These are phyloP conservation scores for Ustilago nuda DNA, from an alignment of 1,284 basidiomycete species.

Conservation along the genomic window DNA sequence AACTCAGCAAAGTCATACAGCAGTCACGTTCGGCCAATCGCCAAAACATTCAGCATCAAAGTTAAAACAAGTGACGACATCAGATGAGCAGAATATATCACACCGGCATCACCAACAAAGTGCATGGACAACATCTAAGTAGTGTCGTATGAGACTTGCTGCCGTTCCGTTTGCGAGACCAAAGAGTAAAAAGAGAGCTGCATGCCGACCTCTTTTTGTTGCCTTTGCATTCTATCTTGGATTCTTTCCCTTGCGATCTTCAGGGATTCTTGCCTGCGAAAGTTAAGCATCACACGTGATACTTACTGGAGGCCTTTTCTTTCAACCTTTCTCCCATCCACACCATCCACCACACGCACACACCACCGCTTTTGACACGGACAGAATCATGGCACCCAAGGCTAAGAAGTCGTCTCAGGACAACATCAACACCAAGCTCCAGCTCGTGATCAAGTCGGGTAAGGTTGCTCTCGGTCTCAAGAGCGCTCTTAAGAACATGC, in stretches of 20 bases:
- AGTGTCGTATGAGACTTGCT: not conserved
- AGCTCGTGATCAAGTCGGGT: constrained; percentile 95
- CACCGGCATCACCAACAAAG: not conserved
- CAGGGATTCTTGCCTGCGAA: constrained; percentile 53
- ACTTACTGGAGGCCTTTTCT: constrained; percentile 53
- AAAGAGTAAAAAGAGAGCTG: constrained; percentile 15
- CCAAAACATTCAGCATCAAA: not conserved
- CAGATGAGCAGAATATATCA: not conserved
- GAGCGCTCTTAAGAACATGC: constrained; percentile 93
- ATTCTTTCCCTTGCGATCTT: constrained; percentile 8
- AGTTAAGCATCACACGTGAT: constrained; percentile 58
- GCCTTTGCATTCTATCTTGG: constrained; percentile 20
- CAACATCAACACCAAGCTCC: constrained; percentile 93
- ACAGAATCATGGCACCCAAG: constrained; percentile 86
- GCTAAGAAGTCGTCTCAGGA: constrained; percentile 79
- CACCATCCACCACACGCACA: not conserved
- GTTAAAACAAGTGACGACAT: not conserved
- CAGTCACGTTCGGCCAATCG: not conserved
- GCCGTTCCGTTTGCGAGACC: not conserved
- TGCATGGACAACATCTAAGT: not conserved
- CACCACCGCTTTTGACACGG: constrained; percentile 3
- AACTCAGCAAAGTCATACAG: not conserved
- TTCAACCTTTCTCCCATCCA: constrained; percentile 20
- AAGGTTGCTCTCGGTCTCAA: constrained; percentile 68
- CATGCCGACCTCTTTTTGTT: constrained; percentile 35